Percentiles rank a stretch among this genome's conserved stretches.
These are phyloP conservation scores for Ramaria sp. DNA, from an alignment of 768 basidiomycete genomes.

Conservation along the genomic window DNA sequence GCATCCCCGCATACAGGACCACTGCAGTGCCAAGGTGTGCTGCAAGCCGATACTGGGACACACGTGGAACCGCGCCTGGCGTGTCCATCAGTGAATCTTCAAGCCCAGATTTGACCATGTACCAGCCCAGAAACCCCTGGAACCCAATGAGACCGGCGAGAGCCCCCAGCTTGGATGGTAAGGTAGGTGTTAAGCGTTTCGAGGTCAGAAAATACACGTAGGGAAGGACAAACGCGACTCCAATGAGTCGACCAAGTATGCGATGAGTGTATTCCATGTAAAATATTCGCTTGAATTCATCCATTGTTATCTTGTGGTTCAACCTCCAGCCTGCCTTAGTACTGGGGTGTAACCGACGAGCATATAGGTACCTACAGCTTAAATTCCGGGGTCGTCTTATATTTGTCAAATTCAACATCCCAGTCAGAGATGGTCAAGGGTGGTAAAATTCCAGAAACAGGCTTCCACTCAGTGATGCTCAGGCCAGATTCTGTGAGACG, in stretches of 20 bases:
- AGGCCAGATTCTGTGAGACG: constrained; percentile 95
- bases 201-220: constrained; percentile 68
- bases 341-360: background rate
- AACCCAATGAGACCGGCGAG: constrained; percentile 78
- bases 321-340: constrained; percentile 35
- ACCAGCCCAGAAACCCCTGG: constrained; percentile 94
- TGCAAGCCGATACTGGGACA: constrained; percentile 93
- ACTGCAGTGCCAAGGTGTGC: constrained; percentile 91
- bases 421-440: constrained; percentile 70
- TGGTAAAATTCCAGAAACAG: constrained; percentile 81
- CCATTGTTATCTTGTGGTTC: constrained; percentile 78
- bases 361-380: constrained; percentile 59
- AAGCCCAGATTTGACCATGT: constrained; percentile 98
- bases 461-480: constrained; percentile 97
- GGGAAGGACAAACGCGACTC: constrained; percentile 74
- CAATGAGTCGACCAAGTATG: constrained; percentile 80
- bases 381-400: constrained; percentile 91
- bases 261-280: constrained; percentile 99
- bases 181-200: constrained; percentile 52
- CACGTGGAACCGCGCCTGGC: constrained; percentile 82
- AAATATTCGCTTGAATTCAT: constrained; percentile 94
- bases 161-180: constrained; percentile 54
- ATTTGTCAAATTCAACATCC: constrained; percentile 86
- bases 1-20: constrained; percentile 88
- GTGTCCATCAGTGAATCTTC: constrained; percentile 71